phyloP scores from a whole-genome alignment of 2,329 filamentous ascomycete genomes.

The Coleophoma cylindrospora region DNA sequence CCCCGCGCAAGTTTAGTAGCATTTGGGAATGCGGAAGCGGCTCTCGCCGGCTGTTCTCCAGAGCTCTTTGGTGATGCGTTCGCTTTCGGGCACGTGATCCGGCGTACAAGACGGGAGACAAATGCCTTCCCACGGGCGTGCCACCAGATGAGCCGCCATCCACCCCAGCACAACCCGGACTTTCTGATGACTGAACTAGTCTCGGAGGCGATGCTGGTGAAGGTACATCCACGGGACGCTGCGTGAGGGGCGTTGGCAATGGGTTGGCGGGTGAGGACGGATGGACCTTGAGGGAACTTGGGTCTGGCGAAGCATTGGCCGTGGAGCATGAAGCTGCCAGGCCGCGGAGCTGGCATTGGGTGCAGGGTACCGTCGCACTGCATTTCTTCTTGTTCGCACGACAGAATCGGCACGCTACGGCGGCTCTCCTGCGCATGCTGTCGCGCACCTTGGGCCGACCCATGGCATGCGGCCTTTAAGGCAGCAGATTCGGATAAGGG shows the following conservation, averaged over 20 bases:
- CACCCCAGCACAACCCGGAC: too few species aligned
- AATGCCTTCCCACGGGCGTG: too few species aligned
- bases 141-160: too few species aligned
- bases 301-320: neutral
- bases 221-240: too few species aligned
- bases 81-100: too few species aligned
- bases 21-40: neutral
- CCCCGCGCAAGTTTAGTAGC: neutral
- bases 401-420: constrained; percentile 1
- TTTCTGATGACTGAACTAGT: too few species aligned
- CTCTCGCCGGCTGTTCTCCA: too few species aligned
- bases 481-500: too few species aligned
- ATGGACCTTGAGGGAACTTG: neutral
- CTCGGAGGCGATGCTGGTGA: too few species aligned
- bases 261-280: neutral
- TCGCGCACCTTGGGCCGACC: constrained; percentile 2
- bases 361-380: constrained; percentile 1
- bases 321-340: constrained; percentile 1
- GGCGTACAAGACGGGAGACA: too few species aligned
- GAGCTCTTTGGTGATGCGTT: too few species aligned
- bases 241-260: too few species aligned
- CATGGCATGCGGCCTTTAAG: neutral
- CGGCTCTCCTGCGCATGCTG: neutral
- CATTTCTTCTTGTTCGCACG: constrained; percentile 2
- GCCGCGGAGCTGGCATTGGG: constrained; percentile 1